Conservation (phyloP, 177 flowering plant genomes). For the Vitis hybrid region DNA sequence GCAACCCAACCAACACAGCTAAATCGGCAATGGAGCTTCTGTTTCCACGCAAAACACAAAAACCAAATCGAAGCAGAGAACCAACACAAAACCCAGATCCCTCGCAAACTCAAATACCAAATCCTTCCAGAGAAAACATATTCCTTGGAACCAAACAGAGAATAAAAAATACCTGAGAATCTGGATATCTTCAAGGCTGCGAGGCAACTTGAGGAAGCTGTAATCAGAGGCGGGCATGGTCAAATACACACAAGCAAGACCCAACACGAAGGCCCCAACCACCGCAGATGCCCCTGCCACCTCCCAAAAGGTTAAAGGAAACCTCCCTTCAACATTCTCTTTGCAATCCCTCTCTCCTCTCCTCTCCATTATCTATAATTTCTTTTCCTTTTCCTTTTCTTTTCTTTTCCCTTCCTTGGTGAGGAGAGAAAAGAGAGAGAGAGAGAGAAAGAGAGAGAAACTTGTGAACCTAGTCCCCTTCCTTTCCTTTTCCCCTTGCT, state of each 20-base stretch:
- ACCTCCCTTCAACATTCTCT: conserved; percentile 10
- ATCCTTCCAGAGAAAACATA: not conserved
- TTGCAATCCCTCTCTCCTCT: conserved; percentile 4
- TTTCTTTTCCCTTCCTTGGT: not conserved
- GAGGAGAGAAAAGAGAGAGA: not conserved
- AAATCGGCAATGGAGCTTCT: no score
- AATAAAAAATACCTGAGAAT: conserved; percentile 55
- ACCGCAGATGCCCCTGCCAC: conserved; percentile 50
- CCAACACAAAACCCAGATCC: not conserved
- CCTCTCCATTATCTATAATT: conserved; percentile 22
- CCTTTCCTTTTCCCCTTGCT: not conserved
- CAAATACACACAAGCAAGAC: conserved; percentile 65
- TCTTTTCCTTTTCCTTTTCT: not conserved
- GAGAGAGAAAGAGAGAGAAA: not conserved
- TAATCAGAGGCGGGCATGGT: conserved; percentile 94
- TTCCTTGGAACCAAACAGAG: not conserved
- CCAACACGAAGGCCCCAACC: conserved; percentile 49
- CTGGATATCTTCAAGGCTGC: conserved; percentile 77
- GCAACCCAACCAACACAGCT: no score
- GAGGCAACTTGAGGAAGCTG: conserved; percentile 88
- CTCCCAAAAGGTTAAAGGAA: conserved; percentile 67
- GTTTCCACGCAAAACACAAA: no score
- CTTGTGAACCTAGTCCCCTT: not conserved
- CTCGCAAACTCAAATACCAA: not conserved
- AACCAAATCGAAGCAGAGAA: no score